Base-by-base conservation (phyloP, 208 protist species). In the Giardia muris region DNA sequence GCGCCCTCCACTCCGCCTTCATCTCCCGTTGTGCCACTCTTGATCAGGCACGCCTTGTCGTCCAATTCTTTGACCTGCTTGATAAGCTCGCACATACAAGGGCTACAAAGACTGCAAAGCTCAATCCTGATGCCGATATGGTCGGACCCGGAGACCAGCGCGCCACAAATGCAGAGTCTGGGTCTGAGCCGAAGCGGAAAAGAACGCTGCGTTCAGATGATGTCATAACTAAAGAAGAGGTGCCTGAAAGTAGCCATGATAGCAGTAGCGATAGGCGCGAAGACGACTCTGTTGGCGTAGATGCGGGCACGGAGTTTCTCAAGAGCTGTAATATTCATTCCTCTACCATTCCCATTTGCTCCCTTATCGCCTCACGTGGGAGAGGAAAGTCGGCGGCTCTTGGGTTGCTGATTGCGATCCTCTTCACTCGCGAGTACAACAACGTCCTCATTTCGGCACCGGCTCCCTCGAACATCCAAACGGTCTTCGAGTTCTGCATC, bases 401-500 rank as follows among this genome's bases (percentile, higher is more conserved):
- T 0, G 97, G 95, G 43, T 95, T 99, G 47, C 95, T 97, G 0
- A 97, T 99, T 0, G 97, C 98, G 0, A 96, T 96, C 0, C 98
- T 98, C 0, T 93, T 99, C 10, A 96, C 96, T 0, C 97, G 98
- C 92, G 98, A 97, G 86, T 98, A 98, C 94, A 98, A 97, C n/a
- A 99, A 99, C 93, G 98, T 99, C 87, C 98, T 99, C 92, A 98
- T 99, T 47, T 99, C 97, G 43, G 97, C 98, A 0, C 98, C 98
- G 46, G 96, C 96, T 2, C 97, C 98, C 1, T 97, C 98, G 92
- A 99, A 99, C 94, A 92, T 99, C 87, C 96, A 97, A 93, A 99
- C 98, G 0, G 95, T 99, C n/a, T 99, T 99, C 94, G 97, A 99
- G 94, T 99, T 99, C 93, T 96, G 98, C 0, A 95, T 99, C 47